Evolutionary conservation across 257 asterid species (phyloP), one percentile per base, ranked within the genome.

Genomic region (Sherardia arvensis): DNA sequence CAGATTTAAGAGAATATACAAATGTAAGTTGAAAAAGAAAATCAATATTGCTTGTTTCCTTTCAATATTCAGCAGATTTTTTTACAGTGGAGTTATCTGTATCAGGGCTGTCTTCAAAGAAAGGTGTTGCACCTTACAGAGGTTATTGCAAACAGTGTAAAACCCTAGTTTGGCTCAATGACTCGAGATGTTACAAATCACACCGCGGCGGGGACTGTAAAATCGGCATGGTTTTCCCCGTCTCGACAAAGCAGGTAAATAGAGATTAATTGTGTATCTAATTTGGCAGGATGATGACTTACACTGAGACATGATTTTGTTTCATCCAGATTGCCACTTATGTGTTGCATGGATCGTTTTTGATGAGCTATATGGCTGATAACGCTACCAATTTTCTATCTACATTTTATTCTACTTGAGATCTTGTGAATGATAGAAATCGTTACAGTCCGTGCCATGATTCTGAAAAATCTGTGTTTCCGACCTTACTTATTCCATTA

Each of bases 71-170:
- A 47, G 20, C 27, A 17, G 36, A 7, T 34, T 15, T 3, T 14
- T 12, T 48, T 55, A 62, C 43, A 12, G 9, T 26, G 45, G 22
- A 8, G 40, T 60, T 74, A 62, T 47, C 65, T 27, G 45, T 61
- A 63, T 78, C 90, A 88, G 96, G 72, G 3, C 27, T 67, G 34
- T 58, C 74, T 66, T 66, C 74, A 22, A 74, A 73, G 61, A 79
- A 70, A 68, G 66, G n/a, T n/a, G n/a, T 72, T 32, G 73, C 75
- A 64, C 78, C 84, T 47, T 69, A 64, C 49, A 83, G 97, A 72
- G 98, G 95, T 14, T 88, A 77, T 73, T 88, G 97, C 71, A 59
- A 47, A 59, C 66, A 73, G 53, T 89, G 97, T 54, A 5, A 64
- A 69, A 77, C 82, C 33, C 60, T 88, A 55, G 86, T 92, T 64